These are phyloP conservation scores for Sechiopsis laciniata DNA, from an alignment of 306 rosid genomes.

Conservation along the genomic window DNA sequence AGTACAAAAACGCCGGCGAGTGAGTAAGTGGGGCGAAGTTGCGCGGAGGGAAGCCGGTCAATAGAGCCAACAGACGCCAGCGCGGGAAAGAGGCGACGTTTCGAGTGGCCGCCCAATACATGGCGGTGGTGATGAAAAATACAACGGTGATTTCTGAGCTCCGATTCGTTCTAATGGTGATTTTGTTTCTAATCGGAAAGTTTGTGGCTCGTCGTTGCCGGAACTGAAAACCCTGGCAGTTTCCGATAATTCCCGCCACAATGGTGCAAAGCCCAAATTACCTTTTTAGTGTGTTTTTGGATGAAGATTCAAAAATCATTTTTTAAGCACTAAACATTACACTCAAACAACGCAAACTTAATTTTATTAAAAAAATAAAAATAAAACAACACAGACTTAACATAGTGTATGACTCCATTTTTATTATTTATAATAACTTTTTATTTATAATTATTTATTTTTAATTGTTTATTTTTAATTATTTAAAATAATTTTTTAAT, in stretches of 20 bases:
- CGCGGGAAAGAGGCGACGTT: slow-evolving; percentile 47
- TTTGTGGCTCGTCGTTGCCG: not conserved
- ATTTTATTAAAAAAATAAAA: no score
- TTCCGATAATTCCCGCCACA: slow-evolving; percentile 26
- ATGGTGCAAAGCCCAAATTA: not conserved
- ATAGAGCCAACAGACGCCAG: slow-evolving; percentile 46
- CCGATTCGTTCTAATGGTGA: not conserved
- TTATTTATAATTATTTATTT: no score
- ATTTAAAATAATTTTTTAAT: no score
- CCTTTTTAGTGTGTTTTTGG: not conserved
- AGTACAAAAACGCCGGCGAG: slow-evolving; percentile 46
- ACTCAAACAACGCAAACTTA: no score
- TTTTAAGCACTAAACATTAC: not conserved
- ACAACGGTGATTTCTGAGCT: not conserved
- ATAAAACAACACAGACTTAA: no score
- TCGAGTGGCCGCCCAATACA: slow-evolving; percentile 53
- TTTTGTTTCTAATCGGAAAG: not conserved
- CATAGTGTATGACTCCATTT: no score
- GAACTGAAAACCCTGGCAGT: slow-evolving; percentile 19
- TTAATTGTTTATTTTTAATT: no score
- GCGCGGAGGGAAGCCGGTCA: slow-evolving; percentile 34
- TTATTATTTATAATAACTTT: no score
- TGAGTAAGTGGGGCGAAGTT: slow-evolving; percentile 36
- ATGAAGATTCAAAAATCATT: not conserved
- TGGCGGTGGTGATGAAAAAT: slow-evolving; percentile 20